Conservation (phyloP, 1,284 basidiomycete genomes). For the Golubevia sp. region DNA sequence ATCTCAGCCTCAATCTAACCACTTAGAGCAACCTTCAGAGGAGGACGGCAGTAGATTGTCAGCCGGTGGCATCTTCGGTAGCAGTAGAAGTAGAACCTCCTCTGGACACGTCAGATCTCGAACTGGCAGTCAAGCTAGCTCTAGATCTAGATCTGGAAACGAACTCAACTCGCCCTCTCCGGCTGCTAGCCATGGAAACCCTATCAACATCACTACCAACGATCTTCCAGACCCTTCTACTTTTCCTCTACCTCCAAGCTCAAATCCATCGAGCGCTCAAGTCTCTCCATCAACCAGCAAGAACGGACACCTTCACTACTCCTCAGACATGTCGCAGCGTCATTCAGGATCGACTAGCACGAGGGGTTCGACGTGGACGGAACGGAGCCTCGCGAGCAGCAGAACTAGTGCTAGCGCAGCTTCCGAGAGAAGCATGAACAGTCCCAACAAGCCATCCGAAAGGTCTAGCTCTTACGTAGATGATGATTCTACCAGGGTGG, state of each 20-base stretch:
- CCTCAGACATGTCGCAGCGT: conserved; percentile 20
- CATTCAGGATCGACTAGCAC: conserved; percentile 23
- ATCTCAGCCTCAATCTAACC: not conserved
- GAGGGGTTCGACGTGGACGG: conserved; percentile 24
- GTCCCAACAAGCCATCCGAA: conserved; percentile 10
- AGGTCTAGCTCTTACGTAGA: conserved; percentile 11
- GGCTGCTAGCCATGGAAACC: not conserved
- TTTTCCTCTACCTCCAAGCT: not conserved
- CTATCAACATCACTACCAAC: not conserved
- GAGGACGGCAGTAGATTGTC: not conserved
- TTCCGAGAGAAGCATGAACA: conserved; percentile 9
- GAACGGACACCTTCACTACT: conserved; percentile 12
- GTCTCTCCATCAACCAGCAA: not conserved
- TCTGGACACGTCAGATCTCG: not conserved
- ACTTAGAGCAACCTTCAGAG: not conserved
- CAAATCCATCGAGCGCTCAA: not conserved
- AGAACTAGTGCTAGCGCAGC: conserved; percentile 21
- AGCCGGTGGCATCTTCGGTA: not conserved
- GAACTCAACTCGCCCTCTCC: not conserved
- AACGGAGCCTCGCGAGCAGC: conserved; percentile 21
- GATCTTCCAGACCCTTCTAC: conserved; percentile 1
- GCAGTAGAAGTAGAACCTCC: not conserved
- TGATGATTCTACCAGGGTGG: not conserved
- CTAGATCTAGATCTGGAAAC: not conserved
- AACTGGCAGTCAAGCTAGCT: not conserved